Evolutionary conservation across 2,329 filamentous ascomycete genomes (phyloP).

Genomic region (Cladophialophora chaetospira): DNA sequence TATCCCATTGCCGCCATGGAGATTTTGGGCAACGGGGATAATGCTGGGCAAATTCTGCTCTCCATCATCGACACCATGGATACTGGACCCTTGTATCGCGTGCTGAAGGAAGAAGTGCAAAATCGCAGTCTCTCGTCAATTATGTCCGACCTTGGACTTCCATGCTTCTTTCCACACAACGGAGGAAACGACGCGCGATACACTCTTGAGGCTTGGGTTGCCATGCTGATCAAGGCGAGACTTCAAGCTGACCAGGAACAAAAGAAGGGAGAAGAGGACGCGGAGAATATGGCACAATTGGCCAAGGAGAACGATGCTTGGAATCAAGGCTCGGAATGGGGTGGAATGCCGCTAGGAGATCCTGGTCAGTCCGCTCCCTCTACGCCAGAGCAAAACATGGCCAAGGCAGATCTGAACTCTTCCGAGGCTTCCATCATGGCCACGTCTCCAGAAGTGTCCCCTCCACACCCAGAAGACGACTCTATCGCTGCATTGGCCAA

Average conservation of each 20-base stretch:
- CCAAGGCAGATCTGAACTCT: constrained; percentile 12
- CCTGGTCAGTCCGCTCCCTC: background rate
- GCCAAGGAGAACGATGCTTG: background rate
- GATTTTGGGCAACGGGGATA: constrained; percentile 5
- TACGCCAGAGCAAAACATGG: background rate
- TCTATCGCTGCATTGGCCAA: constrained; percentile 6
- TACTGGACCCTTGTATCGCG: constrained; percentile 70
- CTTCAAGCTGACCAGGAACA: constrained; percentile 30
- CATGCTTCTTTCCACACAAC: constrained; percentile 73
- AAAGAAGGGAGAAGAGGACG: background rate
- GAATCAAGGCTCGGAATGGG: background rate
- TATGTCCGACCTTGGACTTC: constrained; percentile 65
- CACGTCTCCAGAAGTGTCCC: constrained; percentile 12
- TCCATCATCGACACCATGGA: constrained; percentile 69
- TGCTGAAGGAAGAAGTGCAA: constrained; percentile 51
- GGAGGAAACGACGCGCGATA: constrained; percentile 83
- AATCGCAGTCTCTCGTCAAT: constrained; percentile 61
- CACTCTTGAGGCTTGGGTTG: constrained; percentile 73
- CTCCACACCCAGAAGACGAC: constrained; percentile 7
- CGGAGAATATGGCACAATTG: background rate
- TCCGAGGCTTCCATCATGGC: constrained; percentile 21
- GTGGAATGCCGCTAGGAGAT: background rate
- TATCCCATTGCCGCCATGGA: constrained; percentile 40
- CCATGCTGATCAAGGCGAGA: constrained; percentile 52
- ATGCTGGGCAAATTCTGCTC: constrained; percentile 40